phyloP scores from a whole-genome alignment of 179 eudicot species.

The Sideroxylon spinosum region DNA sequence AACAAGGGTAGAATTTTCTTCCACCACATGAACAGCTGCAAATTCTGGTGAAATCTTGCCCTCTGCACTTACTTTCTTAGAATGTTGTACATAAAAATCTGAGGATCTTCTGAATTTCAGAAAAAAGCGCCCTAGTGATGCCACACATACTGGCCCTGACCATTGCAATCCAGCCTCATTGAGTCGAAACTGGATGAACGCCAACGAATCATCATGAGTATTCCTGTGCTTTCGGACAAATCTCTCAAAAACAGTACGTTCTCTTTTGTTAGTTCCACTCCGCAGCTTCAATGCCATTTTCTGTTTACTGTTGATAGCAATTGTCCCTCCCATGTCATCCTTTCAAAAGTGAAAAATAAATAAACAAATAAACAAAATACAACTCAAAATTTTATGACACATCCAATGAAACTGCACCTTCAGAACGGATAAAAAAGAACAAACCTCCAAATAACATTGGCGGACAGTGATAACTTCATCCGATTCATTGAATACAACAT shows the following conservation, averaged over 20 bases:
- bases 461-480: constrained; percentile 56
- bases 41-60: constrained; percentile 38
- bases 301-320: constrained; percentile 61
- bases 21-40: constrained; percentile 77
- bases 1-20: constrained; percentile 77
- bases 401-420: constrained; percentile 9
- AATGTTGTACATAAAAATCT: constrained; percentile 32
- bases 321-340: constrained; percentile 58
- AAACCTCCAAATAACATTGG: constrained; percentile 79
- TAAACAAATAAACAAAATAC: background rate
- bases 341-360: constrained; percentile 20
- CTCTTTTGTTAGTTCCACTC: constrained; percentile 40
- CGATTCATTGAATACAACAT: constrained; percentile 70
- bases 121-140: constrained; percentile 89
- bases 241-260: constrained; percentile 52
- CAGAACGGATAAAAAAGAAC: constrained; percentile 9
- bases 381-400: constrained; percentile 8
- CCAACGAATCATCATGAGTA: constrained; percentile 51
- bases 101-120: constrained; percentile 59
- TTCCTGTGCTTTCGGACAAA: constrained; percentile 70
- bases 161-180: constrained; percentile 52
- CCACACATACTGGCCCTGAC: constrained; percentile 99
- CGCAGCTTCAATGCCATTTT: constrained; percentile 52
- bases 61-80: constrained; percentile 26
- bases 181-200: constrained; percentile 64